Base-by-base conservation (phyloP, 2,329 filamentous ascomycete species). In the Aspergillus texensis region DNA sequence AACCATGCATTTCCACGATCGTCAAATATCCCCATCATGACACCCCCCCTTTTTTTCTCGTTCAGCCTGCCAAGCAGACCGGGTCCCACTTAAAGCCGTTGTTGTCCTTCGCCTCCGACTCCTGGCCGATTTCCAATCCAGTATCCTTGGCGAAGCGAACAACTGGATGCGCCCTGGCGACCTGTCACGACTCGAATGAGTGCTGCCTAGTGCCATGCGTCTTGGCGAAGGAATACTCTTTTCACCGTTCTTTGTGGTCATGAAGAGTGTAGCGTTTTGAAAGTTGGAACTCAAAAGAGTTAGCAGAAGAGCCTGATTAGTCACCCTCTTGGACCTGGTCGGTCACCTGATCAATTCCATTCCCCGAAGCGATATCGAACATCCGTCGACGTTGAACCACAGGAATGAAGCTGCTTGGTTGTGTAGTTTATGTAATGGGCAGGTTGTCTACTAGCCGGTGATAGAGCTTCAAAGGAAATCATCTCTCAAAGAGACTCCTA, bases 31-130 rank as follows among this genome's bases (percentile, higher is more conserved):
- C 39, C 39, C n/a, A 24, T 50, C 26, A 19, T 28, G 5, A 28
- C n/a, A 34, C 34, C 6, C 30, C 28, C 36, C 55, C 55, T 52
- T 28, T 41, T 53, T n/a, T 12, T 36, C 39, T 30, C 21, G 46
- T 30, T 10, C 34, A 41, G 14, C n/a, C 19, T 50, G 45, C 57
- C 57, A 50, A 59, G 45, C 24, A 11, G 46, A 26, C 16, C 43
- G 46, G 32, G 28, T 26, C 36, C 57, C 57, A 59, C 45, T 39
- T 53, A 21, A 43, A 39, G 28, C 24, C 46, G 32, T 59, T 59
- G 32, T 59, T 59, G 46, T 19, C 26, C 50, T 9, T 41, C 19
- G 16, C 34, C 21, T 36, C 30, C 28, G 19, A 54, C 52, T 54
- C 32, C 52, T 26, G n/a, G 21, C 34, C 34, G 21, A 39, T 26